A percentile compares a stretch with the other conserved stretches of the same genome.
These are phyloP conservation scores for Acanthamoeba lenticulata DNA, from an alignment of 208 protist genomes.

Conservation along the genomic window DNA sequence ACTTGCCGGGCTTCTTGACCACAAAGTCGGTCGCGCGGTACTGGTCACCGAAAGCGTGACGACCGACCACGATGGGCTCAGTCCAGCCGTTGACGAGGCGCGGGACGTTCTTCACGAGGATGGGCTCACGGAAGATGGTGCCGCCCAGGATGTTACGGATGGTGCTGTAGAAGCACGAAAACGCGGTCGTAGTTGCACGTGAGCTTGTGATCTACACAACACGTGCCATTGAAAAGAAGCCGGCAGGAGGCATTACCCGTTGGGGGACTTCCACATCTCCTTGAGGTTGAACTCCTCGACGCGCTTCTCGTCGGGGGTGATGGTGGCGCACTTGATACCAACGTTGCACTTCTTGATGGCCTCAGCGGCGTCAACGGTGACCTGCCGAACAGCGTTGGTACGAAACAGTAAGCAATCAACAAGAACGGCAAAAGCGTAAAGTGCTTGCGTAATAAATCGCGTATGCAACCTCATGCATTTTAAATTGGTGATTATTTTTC, in stretches of 20 bases:
- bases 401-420: background rate
- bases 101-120: constrained; percentile 87
- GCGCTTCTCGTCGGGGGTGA: constrained; percentile 97
- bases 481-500: background rate
- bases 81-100: constrained; percentile 92
- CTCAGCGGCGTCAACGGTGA: constrained; percentile 85
- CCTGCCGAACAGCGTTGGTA: background rate
- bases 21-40: constrained; percentile 95
- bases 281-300: constrained; percentile 96
- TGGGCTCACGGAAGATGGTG: constrained; percentile 98
- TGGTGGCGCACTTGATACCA: constrained; percentile 99
- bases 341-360: constrained; percentile 96
- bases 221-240: background rate
- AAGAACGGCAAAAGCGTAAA: background rate
- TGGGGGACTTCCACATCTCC: constrained; percentile 98
- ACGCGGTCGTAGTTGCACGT: too few species aligned
- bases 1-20: constrained; percentile 90
- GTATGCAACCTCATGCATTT: background rate
- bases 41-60: constrained; percentile 96
- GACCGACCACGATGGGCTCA: constrained; percentile 95
- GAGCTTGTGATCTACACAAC: background rate
- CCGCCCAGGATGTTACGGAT: constrained; percentile 98
- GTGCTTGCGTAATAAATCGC: background rate
- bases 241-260: constrained; percentile 79
- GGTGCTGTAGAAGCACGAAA: constrained; percentile 89